Base-by-base conservation (phyloP, 2,329 filamentous ascomycete species). In the Aspergillus vadensis region DNA sequence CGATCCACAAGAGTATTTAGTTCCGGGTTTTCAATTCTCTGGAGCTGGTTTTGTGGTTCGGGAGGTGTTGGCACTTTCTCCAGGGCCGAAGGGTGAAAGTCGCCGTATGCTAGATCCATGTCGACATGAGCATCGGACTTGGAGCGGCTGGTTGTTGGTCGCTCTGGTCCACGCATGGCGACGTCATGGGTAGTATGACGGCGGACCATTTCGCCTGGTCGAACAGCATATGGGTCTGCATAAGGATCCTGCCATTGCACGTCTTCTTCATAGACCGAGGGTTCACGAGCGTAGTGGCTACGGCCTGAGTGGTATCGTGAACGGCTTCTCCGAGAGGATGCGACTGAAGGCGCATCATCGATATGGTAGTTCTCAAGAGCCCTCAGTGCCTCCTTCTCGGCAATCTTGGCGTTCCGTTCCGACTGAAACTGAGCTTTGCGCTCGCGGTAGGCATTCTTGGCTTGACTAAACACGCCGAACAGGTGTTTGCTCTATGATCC, bases 41-140 rank as follows among this genome's bases (percentile, higher is more conserved):
- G 75, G 0, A 75, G 70, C 10, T 66, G 62, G 41, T 53, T 55
- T 3, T 59, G 32, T 36, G 32, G 32, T 12, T 57, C 51, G 7
- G 59, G 57, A n/a, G 64, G 55, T 36, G 64, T 52, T 30, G 56
- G 57, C 39, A 58, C 41, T 25, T 39, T 55, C 67, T 67, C 81
- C 73, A 75, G 77, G 57, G 71, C 79, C 73, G 77, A 91, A 77
- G 68, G 92, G 86, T 59, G 91, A 87, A 95, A 82, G 55, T 91
- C 88, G 61, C 94, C 94, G 70, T 97, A 98, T 7, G 94, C 94
- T 7, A 98, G 82, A 72, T 97, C 85, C 91, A 96, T 92, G 71
- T 97, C 94, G 68, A 97, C 88, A 58, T 75, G 62, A 5, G 68
- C 66, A 52, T 73, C 73, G 6, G 73, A 72, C 51, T 67, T 71